phyloP scores from a whole-genome alignment of 441 rosid species.

The Populus hybrid region DNA sequence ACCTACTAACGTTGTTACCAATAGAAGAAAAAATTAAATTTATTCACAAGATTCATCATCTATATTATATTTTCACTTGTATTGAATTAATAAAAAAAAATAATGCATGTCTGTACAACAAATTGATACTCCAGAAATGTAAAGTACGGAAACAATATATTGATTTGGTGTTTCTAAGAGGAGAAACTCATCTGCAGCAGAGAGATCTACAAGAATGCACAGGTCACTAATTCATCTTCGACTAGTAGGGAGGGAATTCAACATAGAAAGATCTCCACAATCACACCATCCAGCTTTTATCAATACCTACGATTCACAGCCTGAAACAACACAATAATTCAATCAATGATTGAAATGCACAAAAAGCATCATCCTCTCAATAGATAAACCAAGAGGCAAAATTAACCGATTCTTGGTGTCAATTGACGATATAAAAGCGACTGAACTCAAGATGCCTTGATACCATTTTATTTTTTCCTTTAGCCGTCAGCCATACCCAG shows the following conservation, averaged over 20 bases:
- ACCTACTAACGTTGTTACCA: not conserved
- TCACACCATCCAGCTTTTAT: slow-evolving; percentile 26
- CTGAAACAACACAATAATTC: slow-evolving; percentile 37
- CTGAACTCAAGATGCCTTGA: not conserved
- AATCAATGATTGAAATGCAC: slow-evolving; percentile 24
- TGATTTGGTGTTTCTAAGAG: slow-evolving; percentile 47
- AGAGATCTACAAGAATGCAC: slow-evolving; percentile 45
- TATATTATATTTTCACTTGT: slow-evolving; percentile 18
- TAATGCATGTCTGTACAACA: slow-evolving; percentile 49
- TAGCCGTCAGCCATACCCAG: too few species aligned
- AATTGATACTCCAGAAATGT: slow-evolving; percentile 25
- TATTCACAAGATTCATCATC: slow-evolving; percentile 9
- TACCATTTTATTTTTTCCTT: not conserved
- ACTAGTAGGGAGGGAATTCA: slow-evolving; percentile 24
- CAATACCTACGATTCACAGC: slow-evolving; percentile 31
- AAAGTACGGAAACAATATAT: slow-evolving; percentile 30
- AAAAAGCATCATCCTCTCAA: slow-evolving; percentile 7
- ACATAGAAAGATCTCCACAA: slow-evolving; percentile 27
- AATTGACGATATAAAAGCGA: not conserved
- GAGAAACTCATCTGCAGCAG: slow-evolving; percentile 63
- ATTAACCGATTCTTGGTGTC: not conserved
- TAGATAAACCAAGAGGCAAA: not conserved
- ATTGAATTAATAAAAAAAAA: slow-evolving; percentile 16
- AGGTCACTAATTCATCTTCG: slow-evolving; percentile 36
- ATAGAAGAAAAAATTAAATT: not conserved